Percentiles rank a stretch among this genome's conserved stretches.
These are phyloP conservation scores for Tulasnella sp. DNA, from an alignment of 768 basidiomycete species.

Conservation along the genomic window DNA sequence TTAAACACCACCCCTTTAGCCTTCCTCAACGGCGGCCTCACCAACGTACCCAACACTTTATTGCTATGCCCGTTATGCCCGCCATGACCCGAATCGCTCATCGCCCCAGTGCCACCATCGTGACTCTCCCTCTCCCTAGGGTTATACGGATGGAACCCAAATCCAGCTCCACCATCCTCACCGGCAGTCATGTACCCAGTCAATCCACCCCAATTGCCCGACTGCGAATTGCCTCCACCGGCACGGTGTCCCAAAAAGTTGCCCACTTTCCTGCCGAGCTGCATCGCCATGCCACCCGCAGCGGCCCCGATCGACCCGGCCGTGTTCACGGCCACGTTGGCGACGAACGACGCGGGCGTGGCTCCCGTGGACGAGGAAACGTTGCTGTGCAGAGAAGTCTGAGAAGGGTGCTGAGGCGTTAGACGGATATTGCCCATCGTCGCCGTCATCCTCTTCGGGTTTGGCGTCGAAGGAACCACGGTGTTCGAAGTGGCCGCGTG, in stretches of 20 bases:
- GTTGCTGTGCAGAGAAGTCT: not conserved
- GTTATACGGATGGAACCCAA: not conserved
- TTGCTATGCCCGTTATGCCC: not conserved
- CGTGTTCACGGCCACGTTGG: constrained; percentile 10
- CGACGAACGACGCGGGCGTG: constrained; percentile 8
- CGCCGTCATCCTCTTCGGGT: constrained; percentile 16
- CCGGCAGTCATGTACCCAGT: constrained; percentile 6
- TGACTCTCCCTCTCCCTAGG: not conserved
- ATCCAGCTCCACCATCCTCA: not conserved
- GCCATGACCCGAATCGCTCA: not conserved
- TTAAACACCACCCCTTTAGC: constrained; percentile 61
- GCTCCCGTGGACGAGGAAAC: not conserved
- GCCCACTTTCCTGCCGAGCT: constrained; percentile 26
- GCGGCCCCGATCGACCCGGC: constrained; percentile 18
- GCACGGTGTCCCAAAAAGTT: constrained; percentile 25
- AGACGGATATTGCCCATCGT: constrained; percentile 1
- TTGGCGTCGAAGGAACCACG: not conserved
- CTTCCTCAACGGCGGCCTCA: constrained; percentile 12
- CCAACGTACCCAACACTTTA: constrained; percentile 20
- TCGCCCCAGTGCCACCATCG: constrained; percentile 9
- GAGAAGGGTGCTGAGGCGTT: not conserved
- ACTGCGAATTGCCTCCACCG: not conserved
- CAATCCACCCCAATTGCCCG: not conserved
- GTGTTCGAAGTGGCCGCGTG: not conserved
- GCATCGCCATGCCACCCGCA: constrained; percentile 21